These are phyloP conservation scores for Lasiodiplodia citricola DNA, from an alignment of 2,329 filamentous ascomycete species.

Conservation along the genomic window DNA sequence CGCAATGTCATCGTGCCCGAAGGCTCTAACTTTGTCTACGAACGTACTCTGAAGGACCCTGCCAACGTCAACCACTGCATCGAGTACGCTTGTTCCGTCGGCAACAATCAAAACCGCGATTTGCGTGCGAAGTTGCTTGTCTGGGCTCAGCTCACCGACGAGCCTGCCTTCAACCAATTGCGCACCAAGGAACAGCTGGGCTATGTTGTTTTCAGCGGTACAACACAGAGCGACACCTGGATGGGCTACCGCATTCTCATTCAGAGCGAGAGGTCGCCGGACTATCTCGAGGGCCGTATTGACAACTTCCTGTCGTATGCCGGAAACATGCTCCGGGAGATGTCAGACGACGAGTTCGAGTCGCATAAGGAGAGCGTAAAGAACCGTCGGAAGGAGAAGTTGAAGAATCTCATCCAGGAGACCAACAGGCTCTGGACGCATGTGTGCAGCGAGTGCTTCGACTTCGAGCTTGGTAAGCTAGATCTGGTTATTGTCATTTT, in stretches of 20 bases:
- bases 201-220: conserved; percentile 90
- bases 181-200: conserved; percentile 97
- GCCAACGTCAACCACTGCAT: conserved; percentile 74
- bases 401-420: conserved; percentile 91
- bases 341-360: conserved; percentile 86
- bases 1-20: conserved; percentile 78
- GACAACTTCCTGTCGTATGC: conserved; percentile 80
- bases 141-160: conserved; percentile 87
- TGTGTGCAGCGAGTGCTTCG: conserved; percentile 83
- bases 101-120: conserved; percentile 62
- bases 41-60: conserved; percentile 79
- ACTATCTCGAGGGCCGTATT: conserved; percentile 85
- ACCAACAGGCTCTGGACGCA: conserved; percentile 82
- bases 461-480: conserved; percentile 79
- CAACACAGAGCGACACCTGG: conserved; percentile 75
- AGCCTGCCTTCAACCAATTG: conserved; percentile 92
- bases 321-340: conserved; percentile 68
- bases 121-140: conserved; percentile 79
- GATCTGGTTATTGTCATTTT: background rate
- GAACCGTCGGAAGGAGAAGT: conserved; percentile 83
- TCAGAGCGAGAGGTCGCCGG: conserved; percentile 84
- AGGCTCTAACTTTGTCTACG: conserved; percentile 83
- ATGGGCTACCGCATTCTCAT: conserved; percentile 84
- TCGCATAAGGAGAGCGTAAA: conserved; percentile 88
- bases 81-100: conserved; percentile 53